A percentile compares a stretch with the other conserved stretches of the same genome.
These are phyloP conservation scores for Xylaria sp. DNA, from an alignment of 2,329 filamentous ascomycete genomes.

Conservation along the genomic window DNA sequence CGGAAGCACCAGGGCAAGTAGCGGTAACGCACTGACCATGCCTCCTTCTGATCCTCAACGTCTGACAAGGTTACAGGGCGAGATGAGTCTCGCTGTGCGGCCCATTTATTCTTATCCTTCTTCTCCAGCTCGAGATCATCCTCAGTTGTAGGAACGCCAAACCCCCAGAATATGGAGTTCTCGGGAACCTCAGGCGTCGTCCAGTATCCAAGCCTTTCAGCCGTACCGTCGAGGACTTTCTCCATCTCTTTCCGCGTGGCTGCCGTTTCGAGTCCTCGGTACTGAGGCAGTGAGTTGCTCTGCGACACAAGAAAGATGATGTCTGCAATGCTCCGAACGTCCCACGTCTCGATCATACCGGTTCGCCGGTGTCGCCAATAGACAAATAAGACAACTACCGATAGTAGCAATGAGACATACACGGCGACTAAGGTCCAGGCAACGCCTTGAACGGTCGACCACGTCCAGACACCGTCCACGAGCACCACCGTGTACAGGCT, in stretches of 20 bases:
- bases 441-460: slow-evolving; percentile 80
- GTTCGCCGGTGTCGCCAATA: slow-evolving; percentile 74
- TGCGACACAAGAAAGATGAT: slow-evolving; percentile 80
- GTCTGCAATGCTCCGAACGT: slow-evolving; percentile 83
- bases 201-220: slow-evolving; percentile 89
- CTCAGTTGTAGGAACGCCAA: slow-evolving; percentile 44
- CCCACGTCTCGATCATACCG: slow-evolving; percentile 77
- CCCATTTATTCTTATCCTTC: slow-evolving; percentile 40
- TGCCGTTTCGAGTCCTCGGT: slow-evolving; percentile 73
- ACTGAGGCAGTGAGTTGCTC: slow-evolving; percentile 80
- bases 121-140: slow-evolving; percentile 44
- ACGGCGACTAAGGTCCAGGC: slow-evolving; percentile 81
- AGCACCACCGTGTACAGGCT: slow-evolving; percentile 75
- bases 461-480: slow-evolving; percentile 72
- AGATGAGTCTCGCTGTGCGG: slow-evolving; percentile 47
- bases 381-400: slow-evolving; percentile 66
- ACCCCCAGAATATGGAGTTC: slow-evolving; percentile 74
- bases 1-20: slow-evolving; percentile 83
- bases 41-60: slow-evolving; percentile 61
- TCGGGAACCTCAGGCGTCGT: slow-evolving; percentile 69
- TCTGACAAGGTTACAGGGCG: slow-evolving; percentile 47
- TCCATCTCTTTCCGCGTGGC: slow-evolving; percentile 62
- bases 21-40: slow-evolving; percentile 65
- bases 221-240: slow-evolving; percentile 64
- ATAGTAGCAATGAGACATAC: slow-evolving; percentile 73